Base-by-base conservation (phyloP, 495 filamentous ascomycete genomes). In the Pyrenopolyporus hunteri region DNA sequence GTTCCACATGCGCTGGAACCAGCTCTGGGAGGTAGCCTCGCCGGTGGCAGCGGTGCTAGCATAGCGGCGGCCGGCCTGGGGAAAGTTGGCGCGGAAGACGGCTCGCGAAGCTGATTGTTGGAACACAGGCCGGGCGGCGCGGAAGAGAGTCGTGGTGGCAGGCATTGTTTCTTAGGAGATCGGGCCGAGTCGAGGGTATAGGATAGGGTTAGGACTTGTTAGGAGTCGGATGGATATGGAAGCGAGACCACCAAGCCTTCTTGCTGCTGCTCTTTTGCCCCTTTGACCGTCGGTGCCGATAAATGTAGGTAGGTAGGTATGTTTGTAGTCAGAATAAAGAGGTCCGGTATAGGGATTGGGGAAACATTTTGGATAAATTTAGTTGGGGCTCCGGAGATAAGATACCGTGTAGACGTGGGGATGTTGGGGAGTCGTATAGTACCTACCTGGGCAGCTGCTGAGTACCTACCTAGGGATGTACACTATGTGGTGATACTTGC, bases 1-100 rank as follows among this genome's bases (percentile, higher is more conserved):
- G 74, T 91, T 88, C 89, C 89, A 95, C 74, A 93, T 79, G 71
- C 84, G 84, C 79, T 85, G 82, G 72, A 89, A 80, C 68, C 77
- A 83, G 69, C 75, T 85, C 73, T 87, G 78, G 64, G 81, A 72
- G 13, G 74, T 75, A 13, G 57, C 40, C 16, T 64, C 66, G 6
- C 54, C 56, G 35, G 74, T 71, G 37, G 78, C 68, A 36, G 83
- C 77, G 28, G 86, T 85, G 74, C 82, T 89, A 70, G 89, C 85
- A 70, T 84, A 89, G 45, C 87, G 85, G 67, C 81, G 82, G 44
- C 82, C 78, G 66, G 79, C 74, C 60, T 79, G 76, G 59, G 75
- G 72, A 64, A 80, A 58, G 59, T 75, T 69, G 68, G 78, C 70
- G 73, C 77, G 78, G 81, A 85, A 84, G 73, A 44, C 58, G 44